Base-by-base conservation (phyloP, 352 stramenopile genomes). In the Phytophthora quininea region DNA sequence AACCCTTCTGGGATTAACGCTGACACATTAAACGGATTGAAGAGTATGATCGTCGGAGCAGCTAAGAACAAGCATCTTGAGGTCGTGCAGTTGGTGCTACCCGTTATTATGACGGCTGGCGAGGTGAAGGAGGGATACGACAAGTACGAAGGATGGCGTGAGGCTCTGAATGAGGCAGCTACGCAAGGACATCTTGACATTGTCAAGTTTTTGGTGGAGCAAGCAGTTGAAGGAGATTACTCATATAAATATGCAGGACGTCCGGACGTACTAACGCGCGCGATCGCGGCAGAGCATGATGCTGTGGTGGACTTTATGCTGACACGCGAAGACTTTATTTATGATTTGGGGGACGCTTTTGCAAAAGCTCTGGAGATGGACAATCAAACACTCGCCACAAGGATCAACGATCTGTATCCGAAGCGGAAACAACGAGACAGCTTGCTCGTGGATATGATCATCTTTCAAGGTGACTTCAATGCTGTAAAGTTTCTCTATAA, bases 261-360 rank as follows among this genome's bases (percentile, higher is more conserved):
- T 47, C 40, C 9, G 12, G 53, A 35, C 15, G 55, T 19, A 2
- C 38, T 64, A 8, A 35, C 37, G 14, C 43, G 15, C 3, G 58
- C 58, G 10, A 52, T 58, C 40, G 30, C 47, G 27, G 35, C 27
- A n/a, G 47, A 37, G 27, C 15, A 53, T 15, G 29, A 11, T 42
- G 37, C 35, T 27, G 47, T 57, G 29, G 58, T 64, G 24, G n/a
- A 45, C 24, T 27, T 52, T 8, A 24, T 64, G 29, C 4, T 64
- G 9, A 3, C 35, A n/a, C 37, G 27, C 3, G 27, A 47, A 2
- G 10, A 49, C 8, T 54, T 55, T 15, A 2, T 37, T n/a, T 62
- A 32, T n/a, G 12, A 42, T 7, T 4, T 42, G 2, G 3, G 2
- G 3, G 8, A n/a, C 1, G 56, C 46, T 5, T 54, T 63, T 63